Evolutionary conservation across 306 rosid genomes (phyloP), one percentile per base, ranked within the genome.

Genomic region (Cucurbita maxima): DNA sequence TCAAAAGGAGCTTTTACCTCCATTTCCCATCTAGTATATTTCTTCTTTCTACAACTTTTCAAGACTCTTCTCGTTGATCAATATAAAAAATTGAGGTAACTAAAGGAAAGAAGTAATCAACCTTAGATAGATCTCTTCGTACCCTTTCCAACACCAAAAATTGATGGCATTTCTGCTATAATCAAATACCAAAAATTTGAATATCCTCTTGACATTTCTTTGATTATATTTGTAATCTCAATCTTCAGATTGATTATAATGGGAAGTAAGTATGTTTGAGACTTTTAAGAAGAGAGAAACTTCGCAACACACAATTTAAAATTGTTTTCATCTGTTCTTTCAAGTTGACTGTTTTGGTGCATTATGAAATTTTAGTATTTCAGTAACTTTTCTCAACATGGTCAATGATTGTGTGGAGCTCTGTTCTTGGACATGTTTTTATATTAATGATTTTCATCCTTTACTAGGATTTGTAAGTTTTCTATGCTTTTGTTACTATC

Each of bases 401-500:
- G 56, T 67, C 55, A 64, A 44, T 67, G 9, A 19, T 67, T 67
- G 51, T 66, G n/a, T 45, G 73, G 34, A 66, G 10, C 34, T 67
- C 40, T 20, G 55, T 45, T 22, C 38, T 67, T 67, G 38, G 10
- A 45, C 40, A 19, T 45, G 73, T 20, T 64, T 20, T 36, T 67
- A 6, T 20, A 47, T 67, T 30, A 67, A 0, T 50, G 44, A 43
- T 22, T 45, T 30, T 67, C 34, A 64, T 64, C 12, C 56, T 20
- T 11, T 10, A 19, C 73, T 67, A 20, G 41, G 72, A 43, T 64
- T 18, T 43, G 18, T 2, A 64, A 64, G 72, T 64, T 44, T 0
- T 44, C 72, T 64, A 20, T 64, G 25, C n/a, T 80, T 85, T 80
- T 83, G 75, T 45, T 36, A 76, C 66, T 72, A 59, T 75, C 89